These are phyloP conservation scores for Vitis rupestris DNA, from an alignment of 164 flowering plant genomes.

Conservation along the genomic window DNA sequence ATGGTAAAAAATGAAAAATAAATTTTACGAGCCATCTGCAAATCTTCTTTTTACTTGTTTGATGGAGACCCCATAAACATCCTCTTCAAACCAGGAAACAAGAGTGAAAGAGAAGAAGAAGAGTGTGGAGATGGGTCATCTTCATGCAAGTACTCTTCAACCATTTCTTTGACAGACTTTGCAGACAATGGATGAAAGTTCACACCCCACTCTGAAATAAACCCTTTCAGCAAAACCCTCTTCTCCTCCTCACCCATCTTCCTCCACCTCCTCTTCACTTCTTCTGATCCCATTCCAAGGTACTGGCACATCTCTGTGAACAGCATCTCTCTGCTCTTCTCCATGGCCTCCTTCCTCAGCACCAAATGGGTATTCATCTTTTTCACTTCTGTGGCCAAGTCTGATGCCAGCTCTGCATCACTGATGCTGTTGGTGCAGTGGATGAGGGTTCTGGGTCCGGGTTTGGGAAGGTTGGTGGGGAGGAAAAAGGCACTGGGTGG, in stretches of 20 bases:
- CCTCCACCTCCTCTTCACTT: slow-evolving; percentile 53
- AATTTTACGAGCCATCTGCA: neutral
- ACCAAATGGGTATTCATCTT: slow-evolving; percentile 31
- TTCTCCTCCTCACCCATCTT: slow-evolving; percentile 58
- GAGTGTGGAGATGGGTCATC: slow-evolving; percentile 8
- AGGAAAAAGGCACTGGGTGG: neutral
- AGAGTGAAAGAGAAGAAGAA: slow-evolving; percentile 12
- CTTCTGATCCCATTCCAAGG: slow-evolving; percentile 37
- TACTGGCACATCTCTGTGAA: slow-evolving; percentile 51
- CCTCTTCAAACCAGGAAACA: slow-evolving; percentile 28
- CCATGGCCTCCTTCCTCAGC: slow-evolving; percentile 62
- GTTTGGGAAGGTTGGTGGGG: neutral
- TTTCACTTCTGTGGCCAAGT: slow-evolving; percentile 41
- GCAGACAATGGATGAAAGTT: slow-evolving; percentile 77
- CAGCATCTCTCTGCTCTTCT: slow-evolving; percentile 60
- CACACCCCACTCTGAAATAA: slow-evolving; percentile 66
- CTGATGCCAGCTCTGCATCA: slow-evolving; percentile 46
- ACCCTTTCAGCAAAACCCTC: slow-evolving; percentile 47
- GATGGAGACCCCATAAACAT: slow-evolving; percentile 16
- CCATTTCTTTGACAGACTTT: slow-evolving; percentile 64
- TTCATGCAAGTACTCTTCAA: slow-evolving; percentile 56
- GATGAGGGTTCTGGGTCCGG: slow-evolving; percentile 18
- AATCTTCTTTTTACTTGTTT: neutral
- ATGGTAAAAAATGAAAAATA: no score
- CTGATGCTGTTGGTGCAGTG: slow-evolving; percentile 28